Base-by-base conservation (phyloP, 2,329 filamentous ascomycete genomes). In the Chaetomium sp. region DNA sequence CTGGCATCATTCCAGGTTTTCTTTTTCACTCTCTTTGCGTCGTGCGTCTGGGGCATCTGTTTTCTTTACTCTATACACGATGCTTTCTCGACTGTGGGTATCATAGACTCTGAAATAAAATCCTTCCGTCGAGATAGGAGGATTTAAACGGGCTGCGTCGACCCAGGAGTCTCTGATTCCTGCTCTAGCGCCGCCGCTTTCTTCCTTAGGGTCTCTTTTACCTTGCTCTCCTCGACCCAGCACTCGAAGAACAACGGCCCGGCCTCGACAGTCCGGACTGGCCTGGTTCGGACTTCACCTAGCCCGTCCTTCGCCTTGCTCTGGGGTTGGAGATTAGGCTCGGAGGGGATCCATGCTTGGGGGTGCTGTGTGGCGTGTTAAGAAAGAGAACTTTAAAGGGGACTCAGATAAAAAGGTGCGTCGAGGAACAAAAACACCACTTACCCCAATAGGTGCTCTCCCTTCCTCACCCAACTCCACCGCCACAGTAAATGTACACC, bases 401-500 rank as follows among this genome's bases (percentile, higher is more conserved):
- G 12, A 38, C 1, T 9, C 8, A 38, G 4, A 4, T 2, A 38
- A 38, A 38, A 12, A 38, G 37, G 37, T 38, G 8, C 8, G 2
- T 8, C 8, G 37, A 12, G 37, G 37, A 4, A 38, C 9, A 48
- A 32, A 14, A 40, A 45, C 8, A 48, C 44, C 19, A 72, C 79
- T 66, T 69, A 84, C 81, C 53, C 76, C 77, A 59, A 85, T 81
- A 0, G 82, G 84, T 8, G 80, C 75, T 9, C 78, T 70, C 0
- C 75, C 76, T 42, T 84, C 76, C 27, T 86, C 80, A 41, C 80
- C 81, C 60, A 91, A 68, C 69, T 92, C 88, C 42, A 92, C 79
- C 0, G 85, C 86, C n/a, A 92, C 69, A 0, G 87, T 89, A 68
- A 88, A 92, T 0, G 86, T 87, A 68, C 87, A 90, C 1, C 79